A percentile compares a stretch with the other conserved stretches of the same genome.
These are phyloP conservation scores for Aurinia saxatilis DNA, from an alignment of 345 rosid species.

Conservation along the genomic window DNA sequence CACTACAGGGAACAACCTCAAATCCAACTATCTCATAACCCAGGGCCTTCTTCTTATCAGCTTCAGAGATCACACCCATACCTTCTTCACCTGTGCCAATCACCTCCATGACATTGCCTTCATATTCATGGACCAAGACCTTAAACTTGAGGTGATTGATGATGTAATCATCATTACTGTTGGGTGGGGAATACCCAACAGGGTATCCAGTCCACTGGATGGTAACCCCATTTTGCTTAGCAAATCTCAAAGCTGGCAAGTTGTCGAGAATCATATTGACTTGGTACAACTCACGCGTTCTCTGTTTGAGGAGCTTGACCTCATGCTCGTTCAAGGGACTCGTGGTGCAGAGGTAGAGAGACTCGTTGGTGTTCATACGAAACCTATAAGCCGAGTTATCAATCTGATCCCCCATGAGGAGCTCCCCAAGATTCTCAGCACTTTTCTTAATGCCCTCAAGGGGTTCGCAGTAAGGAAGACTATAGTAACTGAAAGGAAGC, in stretches of 20 bases:
- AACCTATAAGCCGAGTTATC: slow-evolving; percentile 79
- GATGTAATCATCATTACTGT: slow-evolving; percentile 67
- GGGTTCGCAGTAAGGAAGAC: slow-evolving; percentile 72
- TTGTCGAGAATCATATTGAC: slow-evolving; percentile 84
- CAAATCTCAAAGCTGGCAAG: slow-evolving; percentile 75
- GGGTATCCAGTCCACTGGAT: slow-evolving; percentile 91
- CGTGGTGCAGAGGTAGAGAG: slow-evolving; percentile 65
- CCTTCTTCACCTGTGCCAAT: slow-evolving; percentile 89
- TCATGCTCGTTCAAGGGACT: slow-evolving; percentile 50
- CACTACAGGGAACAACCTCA: slow-evolving; percentile 79
- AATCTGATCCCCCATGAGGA: slow-evolving; percentile 88
- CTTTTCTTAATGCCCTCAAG: slow-evolving; percentile 55
- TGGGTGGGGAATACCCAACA: slow-evolving; percentile 59
- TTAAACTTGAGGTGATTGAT: slow-evolving; percentile 74
- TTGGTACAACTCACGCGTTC: slow-evolving; percentile 72
- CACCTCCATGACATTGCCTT: slow-evolving; percentile 63
- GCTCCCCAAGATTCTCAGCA: slow-evolving; percentile 89
- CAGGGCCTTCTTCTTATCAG: slow-evolving; percentile 56
- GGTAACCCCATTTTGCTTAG: slow-evolving; percentile 55
- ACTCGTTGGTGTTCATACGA: slow-evolving; percentile 60
- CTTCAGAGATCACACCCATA: slow-evolving; percentile 66
- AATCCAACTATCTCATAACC: slow-evolving; percentile 84
- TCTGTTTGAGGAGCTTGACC: slow-evolving; percentile 84
- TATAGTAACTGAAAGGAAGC: slow-evolving; percentile 81
- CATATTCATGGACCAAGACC: slow-evolving; percentile 70